phyloP scores from a whole-genome alignment of 2,329 filamentous ascomycete species.

The Fusarium metavorans region DNA sequence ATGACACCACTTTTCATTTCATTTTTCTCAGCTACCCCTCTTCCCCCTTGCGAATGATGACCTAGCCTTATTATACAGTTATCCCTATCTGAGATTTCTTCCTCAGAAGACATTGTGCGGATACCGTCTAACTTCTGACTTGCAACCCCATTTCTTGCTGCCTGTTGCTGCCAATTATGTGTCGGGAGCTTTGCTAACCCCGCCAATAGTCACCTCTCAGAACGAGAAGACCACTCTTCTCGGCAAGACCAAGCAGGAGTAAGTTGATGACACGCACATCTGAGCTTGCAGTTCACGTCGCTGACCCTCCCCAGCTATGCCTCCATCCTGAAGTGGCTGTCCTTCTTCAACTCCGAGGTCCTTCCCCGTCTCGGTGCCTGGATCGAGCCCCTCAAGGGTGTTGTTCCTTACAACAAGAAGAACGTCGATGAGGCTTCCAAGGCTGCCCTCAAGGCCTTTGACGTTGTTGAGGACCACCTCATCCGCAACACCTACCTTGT shows the following conservation, averaged over 20 bases:
- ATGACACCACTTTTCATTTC: constrained; percentile 46
- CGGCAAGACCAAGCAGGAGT: constrained; percentile 99
- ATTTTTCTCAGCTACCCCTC: constrained; percentile 7
- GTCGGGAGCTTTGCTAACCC: constrained; percentile 49
- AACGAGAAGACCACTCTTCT: constrained; percentile 99
- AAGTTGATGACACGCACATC: constrained; percentile 49
- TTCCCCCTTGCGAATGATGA: constrained; percentile 69
- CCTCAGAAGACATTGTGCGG: constrained; percentile 74
- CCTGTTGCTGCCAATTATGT: constrained; percentile 43
- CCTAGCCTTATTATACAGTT: constrained; percentile 84
- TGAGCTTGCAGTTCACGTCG: not conserved
- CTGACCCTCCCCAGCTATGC: constrained; percentile 73
- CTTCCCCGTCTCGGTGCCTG: constrained; percentile 79
- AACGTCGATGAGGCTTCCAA: constrained; percentile 83
- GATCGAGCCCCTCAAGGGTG: constrained; percentile 88
- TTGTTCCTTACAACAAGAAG: constrained; percentile 97
- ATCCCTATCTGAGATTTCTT: constrained; percentile 94
- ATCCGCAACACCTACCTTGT: constrained; percentile 95
- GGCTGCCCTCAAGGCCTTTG: constrained; percentile 74
- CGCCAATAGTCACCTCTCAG: constrained; percentile 87
- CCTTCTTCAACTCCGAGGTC: constrained; percentile 92
- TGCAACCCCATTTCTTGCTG: constrained; percentile 40
- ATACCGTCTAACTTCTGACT: constrained; percentile 89
- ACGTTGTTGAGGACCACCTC: constrained; percentile 87
- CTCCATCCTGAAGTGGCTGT: constrained; percentile 98